Percentiles rank a stretch among this genome's conserved stretches.
Evolutionary conservation across 1,284 basidiomycete genomes (phyloP).

Genomic region (Trichosporon coremiiforme): DNA sequence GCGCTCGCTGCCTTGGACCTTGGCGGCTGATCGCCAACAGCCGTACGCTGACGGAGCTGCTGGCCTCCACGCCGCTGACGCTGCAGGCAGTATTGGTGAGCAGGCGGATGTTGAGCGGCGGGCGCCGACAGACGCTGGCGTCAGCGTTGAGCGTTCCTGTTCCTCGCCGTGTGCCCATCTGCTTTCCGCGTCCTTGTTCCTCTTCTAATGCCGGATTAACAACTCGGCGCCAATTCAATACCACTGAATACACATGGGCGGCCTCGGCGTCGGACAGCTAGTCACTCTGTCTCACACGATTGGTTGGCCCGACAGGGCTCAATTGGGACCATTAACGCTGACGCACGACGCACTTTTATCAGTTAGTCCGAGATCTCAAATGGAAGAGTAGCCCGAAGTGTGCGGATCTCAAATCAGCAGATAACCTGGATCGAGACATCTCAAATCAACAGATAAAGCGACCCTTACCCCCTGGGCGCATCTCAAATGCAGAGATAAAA

Average conservation of each 20-base stretch:
- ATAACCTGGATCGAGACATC: not conserved
- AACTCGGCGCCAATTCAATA: not conserved
- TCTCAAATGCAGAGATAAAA: not conserved
- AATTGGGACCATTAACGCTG: not conserved
- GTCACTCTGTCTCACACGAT: too few relatives aligned
- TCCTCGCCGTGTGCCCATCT: not conserved
- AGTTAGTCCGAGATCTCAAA: slow-evolving; percentile 6
- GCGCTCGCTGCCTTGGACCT: not conserved
- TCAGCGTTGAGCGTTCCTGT: not conserved
- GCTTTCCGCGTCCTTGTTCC: not conserved
- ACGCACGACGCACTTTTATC: not conserved
- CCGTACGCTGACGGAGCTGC: not conserved
- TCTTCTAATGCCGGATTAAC: not conserved
- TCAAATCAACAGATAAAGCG: not conserved
- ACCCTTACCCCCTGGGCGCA: not conserved
- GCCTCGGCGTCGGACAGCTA: too few relatives aligned
- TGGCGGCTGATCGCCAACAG: not conserved
- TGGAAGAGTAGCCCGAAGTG: not conserved
- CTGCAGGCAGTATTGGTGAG: not conserved
- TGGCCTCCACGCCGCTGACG: not conserved
- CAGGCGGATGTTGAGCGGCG: not conserved
- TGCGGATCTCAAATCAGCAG: slow-evolving; percentile 4
- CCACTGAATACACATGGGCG: too few relatives aligned
- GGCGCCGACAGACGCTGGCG: not conserved
- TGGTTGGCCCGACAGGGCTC: not conserved